Evolutionary conservation across 2,329 filamentous ascomycete genomes (phyloP), one percentile per base, ranked within the genome.

Genomic region (Helotiales sp.): DNA sequence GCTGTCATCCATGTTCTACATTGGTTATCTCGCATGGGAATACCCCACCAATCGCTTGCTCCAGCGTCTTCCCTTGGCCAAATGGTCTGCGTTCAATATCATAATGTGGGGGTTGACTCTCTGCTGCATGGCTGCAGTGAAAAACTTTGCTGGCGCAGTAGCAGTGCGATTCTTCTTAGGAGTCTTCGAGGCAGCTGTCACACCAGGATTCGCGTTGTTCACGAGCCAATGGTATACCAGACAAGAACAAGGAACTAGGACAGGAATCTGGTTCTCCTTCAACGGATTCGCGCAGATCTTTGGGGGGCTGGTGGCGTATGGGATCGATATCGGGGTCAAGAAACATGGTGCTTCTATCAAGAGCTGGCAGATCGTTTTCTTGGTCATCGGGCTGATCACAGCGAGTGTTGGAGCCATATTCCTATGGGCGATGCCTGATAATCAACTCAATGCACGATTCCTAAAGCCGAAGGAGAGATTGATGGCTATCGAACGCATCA

Each of bases 151-250:
- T 0, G 82, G 85, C 1, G 82, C 85, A 0, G 79, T 89, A 22
- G 84, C 83, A 0, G 80, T 89, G 31, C 81, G 88, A 0, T 86
- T 89, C 69, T 83, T 90, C 64, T 77, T 89, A 0, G 88, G 88
- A 27, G 76, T 87, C 0, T 88, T 87, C 55, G 88, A 91, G 69
- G 77, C 85, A 0, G 84, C 86, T 0, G 85, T 90, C 1, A 88
- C 85, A 0, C 87, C 87, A 0, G 86, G 86, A 0, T 89, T 89
- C 64, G 82, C 84, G 0, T 76, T 90, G 1, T 79, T 90, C 63
- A 89, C 86, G 1, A 82, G 78, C 3, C 85, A 89, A 72, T 90
- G 87, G 87, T 91, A 89, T 65, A 90, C 88, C 1, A 85, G 85
- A 69, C 77, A 78, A 54, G 87, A 90, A 69, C 87, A 90, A 73